Conservation (phyloP, 1,284 basidiomycete genomes). For the Cutaneotrichosporon dermatis region DNA sequence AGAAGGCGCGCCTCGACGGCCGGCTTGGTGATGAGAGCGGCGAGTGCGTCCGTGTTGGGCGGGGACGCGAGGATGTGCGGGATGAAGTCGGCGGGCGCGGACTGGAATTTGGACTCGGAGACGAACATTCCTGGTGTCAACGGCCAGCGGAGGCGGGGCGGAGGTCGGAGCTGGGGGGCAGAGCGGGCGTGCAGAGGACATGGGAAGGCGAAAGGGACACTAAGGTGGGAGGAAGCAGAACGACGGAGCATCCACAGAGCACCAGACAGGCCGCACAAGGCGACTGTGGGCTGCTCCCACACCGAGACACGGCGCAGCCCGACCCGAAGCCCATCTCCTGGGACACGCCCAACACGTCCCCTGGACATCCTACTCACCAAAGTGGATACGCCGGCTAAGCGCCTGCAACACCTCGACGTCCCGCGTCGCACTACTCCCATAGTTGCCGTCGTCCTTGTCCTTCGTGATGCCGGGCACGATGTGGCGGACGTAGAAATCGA, state of each 20-base stretch:
- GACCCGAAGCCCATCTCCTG: too few species aligned
- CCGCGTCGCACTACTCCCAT: slow-evolving; percentile 88
- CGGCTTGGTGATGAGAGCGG: slow-evolving; percentile 88
- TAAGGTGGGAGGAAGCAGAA: too few species aligned
- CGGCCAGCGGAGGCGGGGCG: too few species aligned
- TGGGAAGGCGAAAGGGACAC: too few species aligned
- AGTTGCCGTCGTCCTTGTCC: slow-evolving; percentile 45
- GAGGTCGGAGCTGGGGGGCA: too few species aligned
- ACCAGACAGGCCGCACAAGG: too few species aligned
- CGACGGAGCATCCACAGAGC: too few species aligned
- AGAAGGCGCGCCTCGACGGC: slow-evolving; percentile 87
- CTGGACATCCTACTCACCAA: slow-evolving; percentile 59
- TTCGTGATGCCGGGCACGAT: slow-evolving; percentile 71
- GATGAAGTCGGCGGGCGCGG: slow-evolving; percentile 79
- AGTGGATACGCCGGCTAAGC: slow-evolving; percentile 93
- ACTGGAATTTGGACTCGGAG: slow-evolving; percentile 89
- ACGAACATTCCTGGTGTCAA: slow-evolving; percentile 84
- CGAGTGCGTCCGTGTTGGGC: slow-evolving; percentile 70
- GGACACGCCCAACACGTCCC: too few species aligned
- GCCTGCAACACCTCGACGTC: slow-evolving; percentile 93
- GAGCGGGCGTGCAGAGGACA: too few species aligned
- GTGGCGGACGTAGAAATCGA: slow-evolving; percentile 73
- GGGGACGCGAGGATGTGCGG: slow-evolving; percentile 69
- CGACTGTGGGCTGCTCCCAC: too few species aligned
- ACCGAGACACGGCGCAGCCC: too few species aligned